Conservation (phyloP, 805 yeast genomes). For the Pichia phayaonensis region DNA sequence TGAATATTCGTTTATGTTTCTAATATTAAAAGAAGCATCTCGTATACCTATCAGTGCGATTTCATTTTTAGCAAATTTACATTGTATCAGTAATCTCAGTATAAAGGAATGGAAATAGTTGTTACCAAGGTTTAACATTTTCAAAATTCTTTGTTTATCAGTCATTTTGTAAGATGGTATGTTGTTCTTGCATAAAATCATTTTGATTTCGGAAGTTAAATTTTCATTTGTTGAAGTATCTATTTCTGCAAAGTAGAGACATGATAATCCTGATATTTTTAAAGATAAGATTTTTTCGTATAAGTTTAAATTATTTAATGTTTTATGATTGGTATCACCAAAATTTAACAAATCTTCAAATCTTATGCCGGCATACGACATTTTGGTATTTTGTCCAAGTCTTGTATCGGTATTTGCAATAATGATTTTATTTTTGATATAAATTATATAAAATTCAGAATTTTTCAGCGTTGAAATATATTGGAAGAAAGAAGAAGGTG, state of each 20-base stretch:
- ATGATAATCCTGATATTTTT: conserved; percentile 4
- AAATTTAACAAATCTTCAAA: conserved; percentile 14
- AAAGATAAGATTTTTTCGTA: conserved; percentile 7
- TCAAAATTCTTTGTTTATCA: conserved; percentile 3
- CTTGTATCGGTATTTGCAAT: conserved; percentile 12
- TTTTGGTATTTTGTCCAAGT: conserved; percentile 5
- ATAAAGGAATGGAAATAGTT: conserved; percentile 6
- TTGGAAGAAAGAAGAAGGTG: conserved; percentile 13
- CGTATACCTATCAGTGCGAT: conserved; percentile 12
- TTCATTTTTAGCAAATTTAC: conserved; percentile 9
- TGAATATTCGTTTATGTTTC: conserved; percentile 6
- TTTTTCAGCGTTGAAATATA: conserved; percentile 3
- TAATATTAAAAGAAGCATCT: conserved; percentile 11
- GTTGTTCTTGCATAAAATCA: conserved; percentile 8
- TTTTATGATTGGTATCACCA: conserved; percentile 7
- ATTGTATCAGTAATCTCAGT: conserved; percentile 8
- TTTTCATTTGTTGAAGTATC: conserved; percentile 2
- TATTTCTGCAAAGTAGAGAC: conserved; percentile 12
- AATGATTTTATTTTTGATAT: conserved; percentile 1
- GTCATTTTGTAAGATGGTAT: conserved; percentile 4
- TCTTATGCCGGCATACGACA: conserved; percentile 15
- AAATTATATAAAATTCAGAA: conserved; percentile 8
- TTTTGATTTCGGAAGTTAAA: conserved; percentile 10
- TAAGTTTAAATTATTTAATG: conserved; percentile 10
- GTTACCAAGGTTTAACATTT: conserved; percentile 7